Evolutionary conservation across 768 basidiomycete genomes (phyloP).

Genomic region (Lactarius psammicola): DNA sequence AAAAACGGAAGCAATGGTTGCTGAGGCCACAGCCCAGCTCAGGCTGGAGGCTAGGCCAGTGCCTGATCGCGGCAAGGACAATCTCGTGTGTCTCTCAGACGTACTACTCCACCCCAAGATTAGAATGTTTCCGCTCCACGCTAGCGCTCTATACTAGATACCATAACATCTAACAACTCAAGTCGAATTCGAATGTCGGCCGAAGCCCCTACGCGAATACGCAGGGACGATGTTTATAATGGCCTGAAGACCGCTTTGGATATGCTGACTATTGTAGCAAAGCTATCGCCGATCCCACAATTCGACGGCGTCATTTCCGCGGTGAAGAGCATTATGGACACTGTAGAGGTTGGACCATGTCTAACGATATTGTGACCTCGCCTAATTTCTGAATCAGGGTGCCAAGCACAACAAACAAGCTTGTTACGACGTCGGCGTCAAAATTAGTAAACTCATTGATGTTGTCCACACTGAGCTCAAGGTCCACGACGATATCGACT

Average conservation of each 20-base stretch:
- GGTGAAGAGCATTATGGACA: constrained; percentile 19
- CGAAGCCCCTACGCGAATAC: constrained; percentile 7
- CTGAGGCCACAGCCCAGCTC: no score
- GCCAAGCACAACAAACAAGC: constrained; percentile 27
- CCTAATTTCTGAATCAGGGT: constrained; percentile 7
- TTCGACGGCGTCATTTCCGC: constrained; percentile 16
- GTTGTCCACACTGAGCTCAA: constrained; percentile 18
- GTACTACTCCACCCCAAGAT: background rate
- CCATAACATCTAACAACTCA: background rate
- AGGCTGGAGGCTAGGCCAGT: no score
- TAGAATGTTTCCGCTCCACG: background rate
- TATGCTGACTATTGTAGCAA: background rate
- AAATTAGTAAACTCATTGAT: constrained; percentile 18
- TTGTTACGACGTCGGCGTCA: constrained; percentile 21
- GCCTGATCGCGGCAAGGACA: background rate
- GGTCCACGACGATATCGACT: constrained; percentile 7
- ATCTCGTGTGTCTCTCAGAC: background rate
- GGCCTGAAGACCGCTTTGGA: constrained; percentile 16
- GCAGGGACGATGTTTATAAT: constrained; percentile 16
- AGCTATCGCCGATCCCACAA: constrained; percentile 6
- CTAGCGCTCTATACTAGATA: background rate
- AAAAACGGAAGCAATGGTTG: background rate
- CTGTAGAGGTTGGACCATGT: constrained; percentile 8
- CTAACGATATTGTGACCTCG: background rate
- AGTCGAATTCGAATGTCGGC: constrained; percentile 5